Evolutionary conservation across 2,329 filamentous ascomycete genomes (phyloP).

Genomic region (Sodiomyces alkalinus): DNA sequence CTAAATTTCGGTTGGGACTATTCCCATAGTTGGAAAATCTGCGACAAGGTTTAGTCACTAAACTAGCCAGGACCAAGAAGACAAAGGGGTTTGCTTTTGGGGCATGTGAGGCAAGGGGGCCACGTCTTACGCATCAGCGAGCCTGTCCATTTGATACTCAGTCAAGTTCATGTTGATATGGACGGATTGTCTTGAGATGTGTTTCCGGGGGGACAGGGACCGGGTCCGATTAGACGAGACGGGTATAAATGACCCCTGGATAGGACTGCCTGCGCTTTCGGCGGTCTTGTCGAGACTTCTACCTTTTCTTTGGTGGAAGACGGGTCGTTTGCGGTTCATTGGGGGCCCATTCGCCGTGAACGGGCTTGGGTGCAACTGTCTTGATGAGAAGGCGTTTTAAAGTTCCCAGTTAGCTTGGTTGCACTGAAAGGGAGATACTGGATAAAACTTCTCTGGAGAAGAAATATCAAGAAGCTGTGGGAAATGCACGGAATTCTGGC

Average conservation of each 20-base stretch:
- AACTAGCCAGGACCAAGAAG: background rate
- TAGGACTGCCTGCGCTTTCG: constrained; percentile 10
- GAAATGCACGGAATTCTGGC: too few relatives aligned
- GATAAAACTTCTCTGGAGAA: too few relatives aligned
- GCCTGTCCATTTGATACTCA: constrained; percentile 30
- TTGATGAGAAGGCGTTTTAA: too few relatives aligned
- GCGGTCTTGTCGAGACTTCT: constrained; percentile 2
- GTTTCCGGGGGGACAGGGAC: constrained; percentile 20
- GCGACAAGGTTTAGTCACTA: background rate
- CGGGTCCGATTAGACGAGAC: constrained; percentile 17
- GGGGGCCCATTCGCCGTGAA: too few relatives aligned
- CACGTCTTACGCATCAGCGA: constrained; percentile 29
- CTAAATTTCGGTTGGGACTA: background rate
- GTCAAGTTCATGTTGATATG: constrained; percentile 33
- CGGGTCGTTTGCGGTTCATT: background rate
- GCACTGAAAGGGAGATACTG: too few relatives aligned
- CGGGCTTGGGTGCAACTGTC: too few relatives aligned
- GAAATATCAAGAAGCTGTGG: too few relatives aligned
- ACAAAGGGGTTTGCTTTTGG: background rate
- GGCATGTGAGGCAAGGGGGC: too few relatives aligned
- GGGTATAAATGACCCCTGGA: constrained; percentile 23
- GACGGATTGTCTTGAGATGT: constrained; percentile 20
- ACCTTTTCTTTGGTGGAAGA: constrained; percentile 3
- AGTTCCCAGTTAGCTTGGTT: too few relatives aligned
- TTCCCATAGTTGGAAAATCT: constrained; percentile 4